These are phyloP conservation scores for Ascocoryne sarcoides DNA, from an alignment of 2,329 filamentous ascomycete species.

Conservation along the genomic window DNA sequence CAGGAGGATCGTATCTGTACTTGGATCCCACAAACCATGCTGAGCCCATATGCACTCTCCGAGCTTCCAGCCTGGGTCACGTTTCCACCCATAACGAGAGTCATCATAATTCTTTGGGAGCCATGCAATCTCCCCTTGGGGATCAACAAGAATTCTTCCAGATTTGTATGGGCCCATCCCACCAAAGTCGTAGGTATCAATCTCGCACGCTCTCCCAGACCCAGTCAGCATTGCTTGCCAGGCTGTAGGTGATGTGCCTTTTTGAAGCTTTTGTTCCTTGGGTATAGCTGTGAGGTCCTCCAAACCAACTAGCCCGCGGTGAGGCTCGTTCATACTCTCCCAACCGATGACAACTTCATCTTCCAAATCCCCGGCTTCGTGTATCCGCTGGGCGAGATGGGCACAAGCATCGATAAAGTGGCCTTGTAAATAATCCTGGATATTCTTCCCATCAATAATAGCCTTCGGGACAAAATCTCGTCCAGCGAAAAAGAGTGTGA, in stretches of 20 bases:
- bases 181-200: slow-evolving; percentile 90
- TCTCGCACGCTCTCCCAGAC: slow-evolving; percentile 82
- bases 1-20: slow-evolving; percentile 64
- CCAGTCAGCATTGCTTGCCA: slow-evolving; percentile 91
- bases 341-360: slow-evolving; percentile 85
- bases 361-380: slow-evolving; percentile 82
- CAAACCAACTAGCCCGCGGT: slow-evolving; percentile 77
- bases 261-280: slow-evolving; percentile 79
- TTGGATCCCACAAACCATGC: slow-evolving; percentile 88
- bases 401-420: slow-evolving; percentile 77
- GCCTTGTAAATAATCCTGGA: slow-evolving; percentile 85
- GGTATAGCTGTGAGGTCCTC: slow-evolving; percentile 75
- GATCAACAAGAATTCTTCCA: slow-evolving; percentile 74
- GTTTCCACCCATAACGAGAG: slow-evolving; percentile 78
- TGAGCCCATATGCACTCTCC: slow-evolving; percentile 97
- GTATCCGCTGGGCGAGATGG: slow-evolving; percentile 74
- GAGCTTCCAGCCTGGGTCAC: slow-evolving; percentile 80
- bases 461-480: slow-evolving; percentile 91
- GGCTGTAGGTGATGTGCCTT: slow-evolving; percentile 85
- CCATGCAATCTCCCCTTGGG: slow-evolving; percentile 79
- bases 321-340: slow-evolving; percentile 95
- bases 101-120: slow-evolving; percentile 77
- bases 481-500: slow-evolving; percentile 89
- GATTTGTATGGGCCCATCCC: slow-evolving; percentile 87
- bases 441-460: slow-evolving; percentile 88